Evolutionary conservation across 805 yeast genomes (phyloP).

Genomic region (Starmera pachycereana): DNA sequence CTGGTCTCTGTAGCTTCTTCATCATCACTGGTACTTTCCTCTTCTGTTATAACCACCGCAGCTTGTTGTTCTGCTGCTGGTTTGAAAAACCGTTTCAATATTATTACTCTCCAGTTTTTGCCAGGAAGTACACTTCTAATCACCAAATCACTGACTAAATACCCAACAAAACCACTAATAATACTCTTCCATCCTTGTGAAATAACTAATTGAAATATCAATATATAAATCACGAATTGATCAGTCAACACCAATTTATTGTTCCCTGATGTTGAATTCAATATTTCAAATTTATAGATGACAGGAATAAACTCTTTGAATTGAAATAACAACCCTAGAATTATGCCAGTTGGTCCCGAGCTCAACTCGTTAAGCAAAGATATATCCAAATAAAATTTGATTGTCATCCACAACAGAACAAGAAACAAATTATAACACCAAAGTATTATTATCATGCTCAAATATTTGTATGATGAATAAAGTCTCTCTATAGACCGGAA

Average conservation of each 20-base stretch:
- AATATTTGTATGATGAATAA: slow-evolving; percentile 25
- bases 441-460: slow-evolving; percentile 12
- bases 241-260: slow-evolving; percentile 19
- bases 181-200: slow-evolving; percentile 20
- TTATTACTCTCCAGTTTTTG: slow-evolving; percentile 28
- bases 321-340: slow-evolving; percentile 25
- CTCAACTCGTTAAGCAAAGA: slow-evolving; percentile 7
- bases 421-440: slow-evolving; percentile 9
- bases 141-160: slow-evolving; percentile 26
- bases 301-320: slow-evolving; percentile 29
- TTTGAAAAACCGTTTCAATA: slow-evolving; percentile 8
- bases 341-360: slow-evolving; percentile 24
- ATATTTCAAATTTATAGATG: slow-evolving; percentile 26
- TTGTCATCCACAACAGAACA: slow-evolving; percentile 3
- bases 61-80: slow-evolving; percentile 2
- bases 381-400: slow-evolving; percentile 13
- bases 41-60: slow-evolving; percentile 2
- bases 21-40: slow-evolving; percentile 12
- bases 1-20: slow-evolving; percentile 21
- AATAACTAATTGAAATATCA: slow-evolving; percentile 24
- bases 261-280: slow-evolving; percentile 3
- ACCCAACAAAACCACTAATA: slow-evolving; percentile 22
- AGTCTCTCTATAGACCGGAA: slow-evolving; percentile 28
- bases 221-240: slow-evolving; percentile 23
- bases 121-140: slow-evolving; percentile 27